These are phyloP conservation scores for Lanmaoa pseudosensibilis DNA, from an alignment of 768 basidiomycete species.

Conservation along the genomic window DNA sequence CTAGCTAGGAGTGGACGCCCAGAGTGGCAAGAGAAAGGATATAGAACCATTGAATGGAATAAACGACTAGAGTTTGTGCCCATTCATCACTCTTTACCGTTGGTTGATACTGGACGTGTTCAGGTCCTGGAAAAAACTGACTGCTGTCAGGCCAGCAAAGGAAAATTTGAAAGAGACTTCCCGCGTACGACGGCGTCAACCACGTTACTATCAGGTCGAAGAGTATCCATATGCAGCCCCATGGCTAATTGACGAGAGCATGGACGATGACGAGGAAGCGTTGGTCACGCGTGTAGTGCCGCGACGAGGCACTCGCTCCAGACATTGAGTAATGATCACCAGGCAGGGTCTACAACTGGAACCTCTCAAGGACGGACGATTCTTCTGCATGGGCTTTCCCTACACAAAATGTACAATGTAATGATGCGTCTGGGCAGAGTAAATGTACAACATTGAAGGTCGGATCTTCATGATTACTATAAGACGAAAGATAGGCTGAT, in stretches of 20 bases:
- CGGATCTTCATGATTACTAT: too few relatives aligned
- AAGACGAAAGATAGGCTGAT: neutral
- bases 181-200: slow-evolving; percentile 12
- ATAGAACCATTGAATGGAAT: slow-evolving; percentile 50
- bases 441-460: neutral
- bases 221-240: slow-evolving; percentile 8
- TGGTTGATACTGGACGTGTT: neutral
- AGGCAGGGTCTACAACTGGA: neutral
- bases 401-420: slow-evolving; percentile 2
- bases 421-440: neutral
- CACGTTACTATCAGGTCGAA: slow-evolving; percentile 11
- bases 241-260: slow-evolving; percentile 6
- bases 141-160: slow-evolving; percentile 13
- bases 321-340: slow-evolving; percentile 8
- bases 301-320: slow-evolving; percentile 21
- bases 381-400: neutral
- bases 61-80: slow-evolving; percentile 52
- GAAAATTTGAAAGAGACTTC: slow-evolving; percentile 18
- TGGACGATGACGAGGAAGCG: slow-evolving; percentile 3
- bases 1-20: slow-evolving; percentile 45
- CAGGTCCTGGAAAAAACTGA: slow-evolving; percentile 33
- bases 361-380: neutral
- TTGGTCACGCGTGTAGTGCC: neutral
- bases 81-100: neutral
- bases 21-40: slow-evolving; percentile 56